Evolutionary conservation across 495 filamentous ascomycete genomes (phyloP).

Genomic region (Usnea hakonensis): DNA sequence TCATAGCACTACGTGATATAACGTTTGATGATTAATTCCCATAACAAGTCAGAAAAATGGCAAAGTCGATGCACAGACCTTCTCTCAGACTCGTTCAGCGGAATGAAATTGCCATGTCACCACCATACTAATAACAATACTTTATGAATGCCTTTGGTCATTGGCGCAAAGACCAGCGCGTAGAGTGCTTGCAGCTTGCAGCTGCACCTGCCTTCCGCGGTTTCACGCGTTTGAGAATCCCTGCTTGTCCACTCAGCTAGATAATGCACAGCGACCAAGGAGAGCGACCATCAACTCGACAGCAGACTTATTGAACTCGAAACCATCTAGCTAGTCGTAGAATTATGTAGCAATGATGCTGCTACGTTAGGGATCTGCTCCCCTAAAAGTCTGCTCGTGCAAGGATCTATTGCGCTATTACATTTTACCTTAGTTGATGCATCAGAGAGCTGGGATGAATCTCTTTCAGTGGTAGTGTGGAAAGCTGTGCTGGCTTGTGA

Average conservation of each 20-base stretch:
- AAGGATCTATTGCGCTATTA: not conserved
- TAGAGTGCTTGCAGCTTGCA: slow-evolving; percentile 21
- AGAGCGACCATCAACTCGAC: not conserved
- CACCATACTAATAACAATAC: too few relatives aligned
- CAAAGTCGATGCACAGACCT: not conserved
- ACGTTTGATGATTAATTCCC: not conserved
- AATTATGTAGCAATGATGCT: too few relatives aligned
- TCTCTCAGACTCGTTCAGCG: too few relatives aligned
- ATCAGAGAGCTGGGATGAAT: not conserved
- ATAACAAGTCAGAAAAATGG: not conserved
- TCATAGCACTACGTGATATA: not conserved
- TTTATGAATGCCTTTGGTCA: not conserved
- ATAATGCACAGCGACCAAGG: not conserved
- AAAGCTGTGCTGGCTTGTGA: not conserved
- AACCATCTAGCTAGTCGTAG: too few relatives aligned
- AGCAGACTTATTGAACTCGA: too few relatives aligned
- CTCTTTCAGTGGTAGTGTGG: slow-evolving; percentile 8
- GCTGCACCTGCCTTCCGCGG: slow-evolving; percentile 13
- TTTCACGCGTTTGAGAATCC: slow-evolving; percentile 17
- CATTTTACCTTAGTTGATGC: not conserved
- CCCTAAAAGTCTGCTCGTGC: not conserved
- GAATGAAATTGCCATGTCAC: not conserved
- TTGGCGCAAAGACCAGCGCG: slow-evolving; percentile 4
- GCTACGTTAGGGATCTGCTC: too few relatives aligned
- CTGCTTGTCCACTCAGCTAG: slow-evolving; percentile 8